These are phyloP conservation scores for Nematodospora valgi DNA, from an alignment of 805 yeast genomes.

Conservation along the genomic window DNA sequence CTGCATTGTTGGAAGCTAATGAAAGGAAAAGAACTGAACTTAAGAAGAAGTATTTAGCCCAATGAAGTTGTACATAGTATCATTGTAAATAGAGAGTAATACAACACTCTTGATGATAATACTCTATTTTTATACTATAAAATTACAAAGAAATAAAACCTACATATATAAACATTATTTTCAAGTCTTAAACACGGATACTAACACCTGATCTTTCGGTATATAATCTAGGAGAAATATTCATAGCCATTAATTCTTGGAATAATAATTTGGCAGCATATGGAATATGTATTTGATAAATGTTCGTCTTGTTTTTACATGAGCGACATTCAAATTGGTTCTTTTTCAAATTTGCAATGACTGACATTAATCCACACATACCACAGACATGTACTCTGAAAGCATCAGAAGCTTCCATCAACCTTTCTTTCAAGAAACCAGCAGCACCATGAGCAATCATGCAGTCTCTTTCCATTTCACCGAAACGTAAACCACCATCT, in stretches of 20 bases:
- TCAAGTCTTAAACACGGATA: constrained; percentile 25
- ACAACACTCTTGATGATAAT: background rate
- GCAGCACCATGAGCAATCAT: constrained; percentile 99
- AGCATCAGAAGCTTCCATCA: constrained; percentile 99
- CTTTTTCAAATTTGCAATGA: constrained; percentile 95
- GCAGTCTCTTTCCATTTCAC: constrained; percentile 99
- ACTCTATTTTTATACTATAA: constrained; percentile 1
- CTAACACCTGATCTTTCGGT: constrained; percentile 79
- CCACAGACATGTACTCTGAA: constrained; percentile 98
- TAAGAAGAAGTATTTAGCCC: constrained; percentile 29
- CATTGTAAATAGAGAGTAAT: constrained; percentile 2
- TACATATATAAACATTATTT: background rate
- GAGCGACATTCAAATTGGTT: constrained; percentile 98
- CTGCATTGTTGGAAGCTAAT: constrained; percentile 33
- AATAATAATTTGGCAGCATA: constrained; percentile 96
- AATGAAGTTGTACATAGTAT: background rate
- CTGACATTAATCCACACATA: constrained; percentile 96
- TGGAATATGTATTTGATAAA: constrained; percentile 96
- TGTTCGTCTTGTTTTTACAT: constrained; percentile 97
- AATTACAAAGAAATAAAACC: constrained; percentile 1
- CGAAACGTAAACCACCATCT: constrained; percentile 99
- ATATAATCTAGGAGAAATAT: constrained; percentile 93
- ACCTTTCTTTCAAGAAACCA: constrained; percentile 92
- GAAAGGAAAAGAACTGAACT: constrained; percentile 31
- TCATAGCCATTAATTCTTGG: constrained; percentile 99